Evolutionary conservation across 2,329 filamentous ascomycete species (phyloP).

Genomic region (Diaporthe citrichinensis): DNA sequence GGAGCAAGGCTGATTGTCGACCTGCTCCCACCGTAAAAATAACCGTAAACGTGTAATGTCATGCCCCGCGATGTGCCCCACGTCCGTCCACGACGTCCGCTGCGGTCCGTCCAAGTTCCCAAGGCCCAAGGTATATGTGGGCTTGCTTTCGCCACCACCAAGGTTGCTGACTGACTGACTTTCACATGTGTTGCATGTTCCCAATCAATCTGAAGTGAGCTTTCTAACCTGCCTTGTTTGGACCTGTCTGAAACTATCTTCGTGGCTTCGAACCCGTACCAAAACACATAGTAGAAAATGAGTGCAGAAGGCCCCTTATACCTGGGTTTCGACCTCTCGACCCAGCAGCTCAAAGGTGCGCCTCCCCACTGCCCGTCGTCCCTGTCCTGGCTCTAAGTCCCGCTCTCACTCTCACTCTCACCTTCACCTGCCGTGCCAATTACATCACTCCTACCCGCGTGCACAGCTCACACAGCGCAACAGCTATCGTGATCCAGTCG

Average conservation of each 20-base stretch:
- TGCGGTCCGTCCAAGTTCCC: conserved; percentile 4
- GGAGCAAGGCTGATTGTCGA: conserved; percentile 40
- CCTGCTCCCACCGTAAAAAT: conserved; percentile 35
- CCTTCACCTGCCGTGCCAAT: neutral
- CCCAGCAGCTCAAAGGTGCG: conserved; percentile 90
- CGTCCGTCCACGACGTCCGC: conserved; percentile 20
- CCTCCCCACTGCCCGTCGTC: neutral
- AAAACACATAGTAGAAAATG: conserved; percentile 35
- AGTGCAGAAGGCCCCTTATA: conserved; percentile 73
- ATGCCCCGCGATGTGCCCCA: conserved; percentile 35
- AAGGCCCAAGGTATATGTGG: conserved; percentile 16
- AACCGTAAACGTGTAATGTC: conserved; percentile 21
- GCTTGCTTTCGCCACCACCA: conserved; percentile 20
- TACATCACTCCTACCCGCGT: neutral
- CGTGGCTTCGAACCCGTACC: neutral
- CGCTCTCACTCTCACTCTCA: neutral
- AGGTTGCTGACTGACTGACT: neutral
- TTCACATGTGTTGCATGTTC: conserved; percentile 17
- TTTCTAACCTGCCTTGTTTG: neutral
- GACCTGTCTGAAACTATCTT: conserved; percentile 1
- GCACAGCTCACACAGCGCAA: conserved; percentile 24
- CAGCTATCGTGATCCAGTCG: conserved; percentile 87
- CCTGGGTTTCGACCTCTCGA: conserved; percentile 95
- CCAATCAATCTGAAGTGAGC: neutral
- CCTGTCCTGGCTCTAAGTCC: conserved; percentile 37